phyloP scores from a whole-genome alignment of 805 yeast genomes.

The Kodamaea sagamina region DNA sequence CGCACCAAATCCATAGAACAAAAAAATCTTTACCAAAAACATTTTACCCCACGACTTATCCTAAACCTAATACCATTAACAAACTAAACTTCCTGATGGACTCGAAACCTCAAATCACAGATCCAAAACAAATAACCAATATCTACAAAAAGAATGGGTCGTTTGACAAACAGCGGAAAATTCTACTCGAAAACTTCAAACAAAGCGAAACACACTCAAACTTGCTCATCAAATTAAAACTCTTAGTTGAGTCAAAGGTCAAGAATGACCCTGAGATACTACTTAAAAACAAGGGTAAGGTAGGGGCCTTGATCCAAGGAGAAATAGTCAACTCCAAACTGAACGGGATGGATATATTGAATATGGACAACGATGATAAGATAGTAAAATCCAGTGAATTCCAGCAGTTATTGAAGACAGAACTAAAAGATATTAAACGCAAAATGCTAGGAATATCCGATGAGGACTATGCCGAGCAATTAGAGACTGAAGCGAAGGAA shows the following conservation, averaged over 20 bases:
- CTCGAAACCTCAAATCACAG: slow-evolving; percentile 13
- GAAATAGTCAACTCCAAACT: slow-evolving; percentile 39
- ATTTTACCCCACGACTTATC: too few species aligned
- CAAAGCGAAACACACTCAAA: slow-evolving; percentile 43
- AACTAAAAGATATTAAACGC: slow-evolving; percentile 37
- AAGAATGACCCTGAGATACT: slow-evolving; percentile 50
- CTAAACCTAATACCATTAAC: too few species aligned
- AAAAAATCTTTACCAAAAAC: too few species aligned
- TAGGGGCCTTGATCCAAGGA: slow-evolving; percentile 55
- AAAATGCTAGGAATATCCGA: slow-evolving; percentile 37
- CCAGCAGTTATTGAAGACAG: slow-evolving; percentile 31
- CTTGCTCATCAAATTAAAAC: slow-evolving; percentile 39
- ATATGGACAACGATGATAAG: slow-evolving; percentile 46
- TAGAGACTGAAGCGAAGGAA: slow-evolving; percentile 23
- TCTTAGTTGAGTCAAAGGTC: slow-evolving; percentile 48
- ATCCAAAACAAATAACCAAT: slow-evolving; percentile 42
- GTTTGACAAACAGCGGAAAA: slow-evolving; percentile 48
- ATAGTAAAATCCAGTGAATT: slow-evolving; percentile 45
- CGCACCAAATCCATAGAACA: too few species aligned
- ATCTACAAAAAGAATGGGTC: slow-evolving; percentile 51
- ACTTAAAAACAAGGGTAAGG: slow-evolving; percentile 50
- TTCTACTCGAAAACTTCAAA: slow-evolving; percentile 45
- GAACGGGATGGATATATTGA: slow-evolving; percentile 25
- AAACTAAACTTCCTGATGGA: slow-evolving; percentile 4
- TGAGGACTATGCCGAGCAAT: slow-evolving; percentile 37